Percentiles rank a stretch among this genome's conserved stretches.
These are phyloP conservation scores for Eimeria acervulina DNA, from an alignment of 169 alveolate species.

Conservation along the genomic window DNA sequence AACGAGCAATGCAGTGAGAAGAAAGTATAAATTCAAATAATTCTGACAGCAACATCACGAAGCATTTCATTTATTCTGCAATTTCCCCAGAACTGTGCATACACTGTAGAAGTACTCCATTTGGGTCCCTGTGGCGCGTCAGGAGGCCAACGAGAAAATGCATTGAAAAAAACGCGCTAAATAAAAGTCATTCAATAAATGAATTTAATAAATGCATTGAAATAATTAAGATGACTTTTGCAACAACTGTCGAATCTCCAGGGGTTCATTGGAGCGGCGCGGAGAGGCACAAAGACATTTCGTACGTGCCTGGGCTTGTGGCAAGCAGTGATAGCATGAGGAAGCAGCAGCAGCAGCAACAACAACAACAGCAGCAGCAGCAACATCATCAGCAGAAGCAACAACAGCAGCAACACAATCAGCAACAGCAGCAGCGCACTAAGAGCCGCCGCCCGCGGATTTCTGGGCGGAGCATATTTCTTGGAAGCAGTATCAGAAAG, in stretches of 20 bases:
- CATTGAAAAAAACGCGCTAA: too few relatives aligned
- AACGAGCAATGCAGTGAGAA: not conserved
- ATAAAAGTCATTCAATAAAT: too few relatives aligned
- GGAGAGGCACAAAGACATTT: not conserved
- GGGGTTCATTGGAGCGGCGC: not conserved
- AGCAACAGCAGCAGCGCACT: not conserved
- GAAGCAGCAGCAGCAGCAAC: constrained; percentile 12
- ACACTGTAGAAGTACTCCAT: not conserved
- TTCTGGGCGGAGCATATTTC: not conserved
- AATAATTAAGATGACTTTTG: not conserved
- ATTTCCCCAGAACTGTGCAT: not conserved
- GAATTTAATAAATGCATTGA: too few relatives aligned
- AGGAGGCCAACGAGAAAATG: too few relatives aligned
- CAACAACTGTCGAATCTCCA: not conserved
- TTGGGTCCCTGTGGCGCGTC: too few relatives aligned
- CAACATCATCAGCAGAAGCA: not conserved
- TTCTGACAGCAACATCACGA: too few relatives aligned
- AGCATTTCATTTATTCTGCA: not conserved
- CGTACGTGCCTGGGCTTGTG: not conserved
- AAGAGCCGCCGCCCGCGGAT: not conserved
- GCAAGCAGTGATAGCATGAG: not conserved
- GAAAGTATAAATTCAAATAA: not conserved
- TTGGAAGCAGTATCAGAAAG: not conserved
- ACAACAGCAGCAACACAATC: not conserved
- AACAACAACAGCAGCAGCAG: not conserved